A percentile compares a stretch with the other conserved stretches of the same genome.
phyloP scores from a whole-genome alignment of 345 rosid species.

The Aegle marmelos region DNA sequence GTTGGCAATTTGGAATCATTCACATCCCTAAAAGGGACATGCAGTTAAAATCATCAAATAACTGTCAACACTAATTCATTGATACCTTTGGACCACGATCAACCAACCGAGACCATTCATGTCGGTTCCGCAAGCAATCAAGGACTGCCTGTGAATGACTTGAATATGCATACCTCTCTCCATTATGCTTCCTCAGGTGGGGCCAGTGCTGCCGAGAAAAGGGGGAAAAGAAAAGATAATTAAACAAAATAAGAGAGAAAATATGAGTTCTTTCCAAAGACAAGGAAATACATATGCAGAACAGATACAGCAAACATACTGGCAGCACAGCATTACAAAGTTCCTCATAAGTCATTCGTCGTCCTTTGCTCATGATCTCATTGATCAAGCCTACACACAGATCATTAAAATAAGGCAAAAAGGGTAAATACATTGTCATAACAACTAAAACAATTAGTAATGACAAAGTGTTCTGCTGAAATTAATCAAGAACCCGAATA shows the following conservation, averaged over 20 bases:
- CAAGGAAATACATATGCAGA: constrained; percentile 2
- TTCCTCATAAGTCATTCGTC: constrained; percentile 89
- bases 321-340: constrained; percentile 95
- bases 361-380: constrained; percentile 94
- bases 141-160: constrained; percentile 99
- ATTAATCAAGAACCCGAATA: background rate
- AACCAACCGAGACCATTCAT: constrained; percentile 94
- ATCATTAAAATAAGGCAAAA: background rate
- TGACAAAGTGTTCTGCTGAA: background rate
- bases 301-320: constrained; percentile 40
- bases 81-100: constrained; percentile 99
- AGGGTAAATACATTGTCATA: background rate
- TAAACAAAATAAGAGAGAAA: background rate
- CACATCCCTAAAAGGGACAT: background rate
- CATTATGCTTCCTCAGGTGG: constrained; percentile 95
- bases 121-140: constrained; percentile 94
- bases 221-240: background rate
- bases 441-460: background rate
- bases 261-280: background rate
- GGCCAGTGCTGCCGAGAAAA: constrained; percentile 85
- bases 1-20: background rate
- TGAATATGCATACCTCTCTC: constrained; percentile 96
- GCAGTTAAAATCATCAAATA: background rate
- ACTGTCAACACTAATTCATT: background rate
- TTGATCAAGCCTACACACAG: constrained; percentile 60